Conservation (phyloP, 2,329 filamentous ascomycete species). For the Ophiostoma himal-ulmi region DNA sequence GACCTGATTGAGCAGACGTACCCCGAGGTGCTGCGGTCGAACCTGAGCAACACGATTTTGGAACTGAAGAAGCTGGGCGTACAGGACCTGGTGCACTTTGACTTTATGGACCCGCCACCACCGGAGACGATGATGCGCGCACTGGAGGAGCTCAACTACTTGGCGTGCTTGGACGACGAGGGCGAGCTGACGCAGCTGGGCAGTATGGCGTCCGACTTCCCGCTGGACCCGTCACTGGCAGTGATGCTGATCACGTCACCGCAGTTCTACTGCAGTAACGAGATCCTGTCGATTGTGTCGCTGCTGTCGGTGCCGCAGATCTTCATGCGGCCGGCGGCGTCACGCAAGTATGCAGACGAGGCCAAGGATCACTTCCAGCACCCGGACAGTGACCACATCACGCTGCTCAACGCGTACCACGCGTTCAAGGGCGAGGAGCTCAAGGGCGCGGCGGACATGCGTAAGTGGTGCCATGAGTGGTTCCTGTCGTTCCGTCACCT, state of each 20-base stretch:
- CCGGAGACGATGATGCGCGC: conserved; percentile 98
- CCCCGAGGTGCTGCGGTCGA: conserved; percentile 90
- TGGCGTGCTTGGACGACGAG: conserved; percentile 93
- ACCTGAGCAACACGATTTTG: conserved; percentile 87
- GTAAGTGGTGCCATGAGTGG: conserved; percentile 95
- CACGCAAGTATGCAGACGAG: conserved; percentile 87
- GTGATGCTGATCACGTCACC: conserved; percentile 98
- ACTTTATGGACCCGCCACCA: conserved; percentile 96
- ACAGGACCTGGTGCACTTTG: conserved; percentile 93
- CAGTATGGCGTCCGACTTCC: conserved; percentile 85
- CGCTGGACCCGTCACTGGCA: conserved; percentile 84
- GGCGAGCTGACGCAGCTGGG: conserved; percentile 85
- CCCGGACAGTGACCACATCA: conserved; percentile 89
- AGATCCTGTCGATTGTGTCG: conserved; percentile 91
- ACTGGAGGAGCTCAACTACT: conserved; percentile 93
- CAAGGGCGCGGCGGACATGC: conserved; percentile 59
- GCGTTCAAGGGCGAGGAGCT: conserved; percentile 77
- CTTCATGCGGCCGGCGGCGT: conserved; percentile 78
- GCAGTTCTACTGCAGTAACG: conserved; percentile 98
- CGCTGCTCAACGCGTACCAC: conserved; percentile 95
- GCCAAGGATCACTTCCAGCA: conserved; percentile 96
- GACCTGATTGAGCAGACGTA: conserved; percentile 97
- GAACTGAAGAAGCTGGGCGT: conserved; percentile 97
- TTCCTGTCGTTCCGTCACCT: conserved; percentile 86
- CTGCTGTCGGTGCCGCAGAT: conserved; percentile 91